phyloP scores from a whole-genome alignment of 208 protist genomes.

The Novymonas esmeraldas region DNA sequence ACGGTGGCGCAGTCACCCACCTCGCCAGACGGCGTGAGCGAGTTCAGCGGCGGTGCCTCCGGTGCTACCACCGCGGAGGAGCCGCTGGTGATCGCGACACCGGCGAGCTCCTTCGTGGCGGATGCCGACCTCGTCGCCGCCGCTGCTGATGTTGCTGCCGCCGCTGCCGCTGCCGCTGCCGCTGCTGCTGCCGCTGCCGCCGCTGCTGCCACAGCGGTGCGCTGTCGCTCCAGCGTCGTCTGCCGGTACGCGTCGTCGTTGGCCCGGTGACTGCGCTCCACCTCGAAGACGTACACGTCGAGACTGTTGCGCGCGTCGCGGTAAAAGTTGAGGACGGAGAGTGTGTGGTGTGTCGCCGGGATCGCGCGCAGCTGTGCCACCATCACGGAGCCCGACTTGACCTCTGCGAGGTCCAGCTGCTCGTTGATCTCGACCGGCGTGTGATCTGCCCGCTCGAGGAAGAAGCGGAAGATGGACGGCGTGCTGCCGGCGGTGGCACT shows the following conservation, averaged over 20 bases:
- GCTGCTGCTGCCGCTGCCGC: not conserved
- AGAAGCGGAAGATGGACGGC: constrained; percentile 40
- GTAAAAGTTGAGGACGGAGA: constrained; percentile 46
- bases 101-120: no score
- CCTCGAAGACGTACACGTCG: constrained; percentile 48
- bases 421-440: constrained; percentile 33
- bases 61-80: no score
- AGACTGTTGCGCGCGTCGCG: constrained; percentile 28
- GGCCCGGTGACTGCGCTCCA: constrained; percentile 28
- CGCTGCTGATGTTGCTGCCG: no score
- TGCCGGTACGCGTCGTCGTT: constrained; percentile 35
- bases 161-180: not conserved
- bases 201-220: constrained; percentile 4
- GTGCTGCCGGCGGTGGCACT: constrained; percentile 13
- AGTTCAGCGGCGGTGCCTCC: no score
- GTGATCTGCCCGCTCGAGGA: constrained; percentile 38
- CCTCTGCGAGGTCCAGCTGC: constrained; percentile 32
- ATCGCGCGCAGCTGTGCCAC: constrained; percentile 57
- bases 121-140: no score
- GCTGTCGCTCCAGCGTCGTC: constrained; percentile 25
- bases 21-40: no score
- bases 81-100: no score
- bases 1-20: no score
- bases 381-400: constrained; percentile 37
- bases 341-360: constrained; percentile 35